Base-by-base conservation (phyloP, 129 eudicot species). In the Tanacetum coccineum region DNA sequence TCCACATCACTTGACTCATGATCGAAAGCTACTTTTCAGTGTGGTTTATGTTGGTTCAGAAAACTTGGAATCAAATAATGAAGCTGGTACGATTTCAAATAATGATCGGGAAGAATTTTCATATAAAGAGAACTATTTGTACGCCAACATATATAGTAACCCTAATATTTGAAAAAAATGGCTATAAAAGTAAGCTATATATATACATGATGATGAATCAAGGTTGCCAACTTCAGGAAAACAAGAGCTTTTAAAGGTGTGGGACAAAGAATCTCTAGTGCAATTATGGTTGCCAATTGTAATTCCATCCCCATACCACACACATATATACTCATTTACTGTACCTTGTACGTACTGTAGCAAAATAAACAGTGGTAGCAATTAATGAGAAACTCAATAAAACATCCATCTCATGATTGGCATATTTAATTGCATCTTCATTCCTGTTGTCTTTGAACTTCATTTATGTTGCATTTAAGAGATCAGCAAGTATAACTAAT, bases 181-280 rank as follows among this genome's bases (percentile, higher is more conserved):
- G 52, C 80, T 76, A 76, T 51, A 45, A 76, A 49, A 61, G 70
- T 51, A 75, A 48, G 63, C 64, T 64, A 52, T 36, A 67, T 67
- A 48, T 66, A 54, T 64, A 22, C 56, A 36, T 22, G 47, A 77
- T 58, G 72, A 51, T 67, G 60, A 17, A 61, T 19, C 62, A 47
- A 58, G 62, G 59, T 66, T 72, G 70, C 42, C 59, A 78, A 59
- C 26, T 59, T 66, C 68, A 71, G 76, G 59, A 78, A 70, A 78
- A 67, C 74, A 49, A 42, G 76, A 62, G 47, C 44, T 62, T 70
- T 69, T 28, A 30, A 71, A 62, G 71, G 4, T 25, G 74, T 65
- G 77, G 81, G 81, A 28, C 81, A 77, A 78, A 78, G 78, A 78
- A 72, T 73, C 74, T 67, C 44, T 49, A n/a, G 82, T 67, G 82